Conservation (phyloP, 2,329 filamentous ascomycete species). For the Aspergillus bombycis region DNA sequence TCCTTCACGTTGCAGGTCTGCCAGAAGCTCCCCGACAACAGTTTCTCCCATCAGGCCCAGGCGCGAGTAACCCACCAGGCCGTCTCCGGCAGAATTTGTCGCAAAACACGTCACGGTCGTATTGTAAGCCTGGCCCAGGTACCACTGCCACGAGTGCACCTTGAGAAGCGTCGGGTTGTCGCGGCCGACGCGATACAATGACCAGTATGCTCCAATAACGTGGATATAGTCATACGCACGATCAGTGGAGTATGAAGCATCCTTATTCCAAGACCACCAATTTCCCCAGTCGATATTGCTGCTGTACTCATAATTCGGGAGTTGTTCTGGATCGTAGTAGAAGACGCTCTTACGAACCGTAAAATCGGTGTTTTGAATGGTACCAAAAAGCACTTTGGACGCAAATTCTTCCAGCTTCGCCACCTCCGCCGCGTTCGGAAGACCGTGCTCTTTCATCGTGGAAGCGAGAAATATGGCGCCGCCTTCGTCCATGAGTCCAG, state of each 20-base stretch:
- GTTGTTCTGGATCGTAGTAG: constrained; percentile 55
- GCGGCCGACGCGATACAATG: constrained; percentile 58
- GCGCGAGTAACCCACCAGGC: constrained; percentile 17
- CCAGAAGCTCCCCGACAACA: constrained; percentile 57
- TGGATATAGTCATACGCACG: constrained; percentile 65
- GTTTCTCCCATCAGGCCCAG: constrained; percentile 62
- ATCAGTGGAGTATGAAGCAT: constrained; percentile 49
- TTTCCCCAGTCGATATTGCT: constrained; percentile 50
- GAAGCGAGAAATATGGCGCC: constrained; percentile 61
- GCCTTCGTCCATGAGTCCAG: constrained; percentile 63
- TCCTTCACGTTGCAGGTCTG: constrained; percentile 55
- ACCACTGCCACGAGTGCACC: constrained; percentile 56
- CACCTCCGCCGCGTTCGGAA: constrained; percentile 55
- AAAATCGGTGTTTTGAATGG: constrained; percentile 52
- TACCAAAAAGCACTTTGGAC: constrained; percentile 54
- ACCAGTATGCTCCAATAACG: constrained; percentile 60
- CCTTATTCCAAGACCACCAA: constrained; percentile 58
- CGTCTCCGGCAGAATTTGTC: constrained; percentile 48
- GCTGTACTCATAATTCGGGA: constrained; percentile 52
- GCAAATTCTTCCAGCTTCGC: constrained; percentile 59
- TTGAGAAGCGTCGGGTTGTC: constrained; percentile 51
- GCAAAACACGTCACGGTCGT: constrained; percentile 43
- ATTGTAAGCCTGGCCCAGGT: constrained; percentile 57
- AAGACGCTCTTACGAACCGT: constrained; percentile 60
- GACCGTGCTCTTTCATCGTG: constrained; percentile 57